Percentiles rank a stretch among this genome's conserved stretches.
phyloP scores from a whole-genome alignment of 164 flowering plant genomes.

The Tetracentron sinense region DNA sequence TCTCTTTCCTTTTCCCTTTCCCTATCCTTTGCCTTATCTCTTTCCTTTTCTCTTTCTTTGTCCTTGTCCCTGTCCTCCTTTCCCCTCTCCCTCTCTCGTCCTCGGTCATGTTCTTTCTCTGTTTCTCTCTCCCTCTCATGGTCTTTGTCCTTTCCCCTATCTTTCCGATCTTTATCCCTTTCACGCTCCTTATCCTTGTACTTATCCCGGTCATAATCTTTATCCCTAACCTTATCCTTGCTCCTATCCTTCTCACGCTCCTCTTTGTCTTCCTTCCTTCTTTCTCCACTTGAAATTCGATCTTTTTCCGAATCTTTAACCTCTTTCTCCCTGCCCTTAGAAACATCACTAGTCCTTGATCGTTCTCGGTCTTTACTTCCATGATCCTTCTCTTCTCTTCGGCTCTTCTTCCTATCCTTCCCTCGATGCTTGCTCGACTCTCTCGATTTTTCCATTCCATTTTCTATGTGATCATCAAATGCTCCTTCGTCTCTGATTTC shows the following conservation, averaged over 20 bases:
- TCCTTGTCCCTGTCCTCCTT: constrained; percentile 37
- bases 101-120: constrained; percentile 30
- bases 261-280: constrained; percentile 49
- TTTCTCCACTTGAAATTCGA: constrained; percentile 28
- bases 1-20: constrained; percentile 31
- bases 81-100: constrained; percentile 32
- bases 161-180: constrained; percentile 36
- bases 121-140: constrained; percentile 36
- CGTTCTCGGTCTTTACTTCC: constrained; percentile 44
- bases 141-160: constrained; percentile 13
- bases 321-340: constrained; percentile 38
- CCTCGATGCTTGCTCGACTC: constrained; percentile 40
- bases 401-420: constrained; percentile 56
- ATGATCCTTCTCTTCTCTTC: constrained; percentile 58
- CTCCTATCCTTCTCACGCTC: constrained; percentile 38
- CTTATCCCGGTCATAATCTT: constrained; percentile 36
- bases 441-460: constrained; percentile 25
- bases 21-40: constrained; percentile 28
- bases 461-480: constrained; percentile 27
- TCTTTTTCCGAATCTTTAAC: constrained; percentile 27
- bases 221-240: constrained; percentile 32
- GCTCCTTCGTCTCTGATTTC: constrained; percentile 21
- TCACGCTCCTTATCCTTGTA: constrained; percentile 42
- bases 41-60: constrained; percentile 30
- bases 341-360: constrained; percentile 25